A percentile compares a stretch with the other conserved stretches of the same genome.
Evolutionary conservation across 768 basidiomycete species (phyloP).

Genomic region (Leccinellum luteum): DNA sequence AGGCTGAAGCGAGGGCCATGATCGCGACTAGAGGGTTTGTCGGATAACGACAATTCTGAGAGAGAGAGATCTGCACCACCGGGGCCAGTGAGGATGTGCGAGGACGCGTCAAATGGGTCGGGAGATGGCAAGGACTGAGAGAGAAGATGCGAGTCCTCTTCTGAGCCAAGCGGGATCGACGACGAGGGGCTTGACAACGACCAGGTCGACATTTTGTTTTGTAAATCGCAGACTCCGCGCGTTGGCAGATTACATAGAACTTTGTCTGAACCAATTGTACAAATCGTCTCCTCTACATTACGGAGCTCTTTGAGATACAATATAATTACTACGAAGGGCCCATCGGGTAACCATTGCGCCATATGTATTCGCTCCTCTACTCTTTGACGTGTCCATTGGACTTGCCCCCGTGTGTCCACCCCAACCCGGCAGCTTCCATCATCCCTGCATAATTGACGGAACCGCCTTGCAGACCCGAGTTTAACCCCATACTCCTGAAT

Average conservation of each 20-base stretch:
- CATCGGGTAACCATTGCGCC: not conserved
- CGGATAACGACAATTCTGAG: conserved; percentile 51
- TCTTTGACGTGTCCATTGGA: conserved; percentile 16
- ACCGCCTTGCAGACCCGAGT: conserved; percentile 20
- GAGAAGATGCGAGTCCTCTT: conserved; percentile 40
- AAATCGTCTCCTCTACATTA: not conserved
- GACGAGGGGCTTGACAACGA: conserved; percentile 32
- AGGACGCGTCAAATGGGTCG: conserved; percentile 30
- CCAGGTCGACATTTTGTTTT: conserved; percentile 28
- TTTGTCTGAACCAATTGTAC: not conserved
- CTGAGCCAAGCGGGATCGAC: conserved; percentile 19
- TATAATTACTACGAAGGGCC: not conserved
- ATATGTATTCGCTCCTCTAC: not conserved
- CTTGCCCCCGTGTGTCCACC: not conserved
- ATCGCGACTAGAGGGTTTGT: conserved; percentile 30
- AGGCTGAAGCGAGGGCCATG: conserved; percentile 33
- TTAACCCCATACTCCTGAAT: conserved; percentile 18
- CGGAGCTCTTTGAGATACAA: not conserved
- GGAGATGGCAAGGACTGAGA: conserved; percentile 44
- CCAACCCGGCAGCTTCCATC: conserved; percentile 21
- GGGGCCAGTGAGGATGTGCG: conserved; percentile 37
- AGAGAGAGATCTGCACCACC: conserved; percentile 53
- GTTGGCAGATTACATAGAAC: too few relatives aligned
- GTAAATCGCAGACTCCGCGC: not conserved
- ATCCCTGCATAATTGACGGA: conserved; percentile 16